Conservation (phyloP, 2,329 filamentous ascomycete species). For the Penicillium sp. region DNA sequence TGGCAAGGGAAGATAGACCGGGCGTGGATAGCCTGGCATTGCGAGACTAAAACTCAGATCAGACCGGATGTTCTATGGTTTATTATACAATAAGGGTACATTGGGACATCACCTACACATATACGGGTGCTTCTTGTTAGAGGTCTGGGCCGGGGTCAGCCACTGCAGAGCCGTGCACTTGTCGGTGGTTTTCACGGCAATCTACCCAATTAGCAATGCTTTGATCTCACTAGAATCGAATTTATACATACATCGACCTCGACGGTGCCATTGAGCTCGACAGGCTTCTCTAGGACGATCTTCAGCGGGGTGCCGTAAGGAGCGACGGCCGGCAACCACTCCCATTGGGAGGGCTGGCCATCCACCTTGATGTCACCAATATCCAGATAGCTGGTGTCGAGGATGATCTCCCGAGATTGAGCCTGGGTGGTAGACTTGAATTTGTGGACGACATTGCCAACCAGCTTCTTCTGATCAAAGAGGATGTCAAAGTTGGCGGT, state of each 20-base stretch:
- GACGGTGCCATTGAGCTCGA: slow-evolving; percentile 55
- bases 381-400: slow-evolving; percentile 86
- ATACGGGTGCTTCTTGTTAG: slow-evolving; percentile 94
- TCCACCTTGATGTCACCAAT: slow-evolving; percentile 75
- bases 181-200: slow-evolving; percentile 79
- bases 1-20: slow-evolving; percentile 95
- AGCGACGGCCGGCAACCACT: slow-evolving; percentile 70
- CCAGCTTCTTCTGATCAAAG: slow-evolving; percentile 78
- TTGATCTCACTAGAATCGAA: background rate
- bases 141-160: slow-evolving; percentile 91
- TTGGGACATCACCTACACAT: slow-evolving; percentile 65
- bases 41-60: slow-evolving; percentile 65
- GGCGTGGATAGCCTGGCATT: slow-evolving; percentile 95
- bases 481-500: slow-evolving; percentile 81
- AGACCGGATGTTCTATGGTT: background rate
- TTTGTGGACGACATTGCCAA: slow-evolving; percentile 76
- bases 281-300: slow-evolving; percentile 55
- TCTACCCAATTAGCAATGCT: slow-evolving; percentile 46
- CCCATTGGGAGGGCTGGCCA: slow-evolving; percentile 69
- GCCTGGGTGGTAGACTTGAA: slow-evolving; percentile 78
- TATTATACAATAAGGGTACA: background rate
- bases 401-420: slow-evolving; percentile 75
- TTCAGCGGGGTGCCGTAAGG: slow-evolving; percentile 66
- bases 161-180: slow-evolving; percentile 93
- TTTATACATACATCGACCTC: slow-evolving; percentile 53